Evolutionary conservation across 2,329 filamentous ascomycete species (phyloP).

Genomic region (Trichothecium sympodiale): DNA sequence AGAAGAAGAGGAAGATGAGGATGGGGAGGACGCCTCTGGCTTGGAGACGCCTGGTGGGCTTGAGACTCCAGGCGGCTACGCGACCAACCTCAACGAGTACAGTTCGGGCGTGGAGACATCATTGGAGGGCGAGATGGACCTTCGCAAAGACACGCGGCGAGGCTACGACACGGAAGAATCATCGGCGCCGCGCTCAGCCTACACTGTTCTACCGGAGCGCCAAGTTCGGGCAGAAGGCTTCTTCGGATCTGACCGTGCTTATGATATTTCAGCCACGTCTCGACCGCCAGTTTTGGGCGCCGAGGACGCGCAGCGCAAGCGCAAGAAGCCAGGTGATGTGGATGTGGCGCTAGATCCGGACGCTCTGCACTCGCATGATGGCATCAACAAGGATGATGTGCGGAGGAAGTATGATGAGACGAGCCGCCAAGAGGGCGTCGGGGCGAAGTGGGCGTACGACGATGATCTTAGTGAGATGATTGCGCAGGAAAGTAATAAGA

Average conservation of each 20-base stretch:
- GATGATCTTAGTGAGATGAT: slow-evolving; percentile 96
- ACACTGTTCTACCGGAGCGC: slow-evolving; percentile 82
- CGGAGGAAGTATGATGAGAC: slow-evolving; percentile 69
- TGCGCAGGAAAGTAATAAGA: slow-evolving; percentile 81
- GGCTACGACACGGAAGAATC: slow-evolving; percentile 82
- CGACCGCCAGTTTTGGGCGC: slow-evolving; percentile 69
- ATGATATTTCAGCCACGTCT: slow-evolving; percentile 59
- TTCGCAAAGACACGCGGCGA: slow-evolving; percentile 68
- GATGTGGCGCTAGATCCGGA: slow-evolving; percentile 89
- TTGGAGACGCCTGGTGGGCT: slow-evolving; percentile 65
- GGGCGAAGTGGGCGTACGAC: slow-evolving; percentile 62
- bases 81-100: slow-evolving; percentile 65
- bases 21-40: slow-evolving; percentile 51
- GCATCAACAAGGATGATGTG: slow-evolving; percentile 76
- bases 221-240: slow-evolving; percentile 81
- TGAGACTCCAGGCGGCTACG: slow-evolving; percentile 71
- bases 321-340: slow-evolving; percentile 93
- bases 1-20: slow-evolving; percentile 55
- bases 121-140: slow-evolving; percentile 77
- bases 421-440: slow-evolving; percentile 52
- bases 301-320: slow-evolving; percentile 64
- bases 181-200: slow-evolving; percentile 65
- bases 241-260: slow-evolving; percentile 89
- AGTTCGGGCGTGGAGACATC: slow-evolving; percentile 49
- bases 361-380: slow-evolving; percentile 60